Evolutionary conservation across 306 rosid species (phyloP).

Genomic region (Adenanthera pavonina): DNA sequence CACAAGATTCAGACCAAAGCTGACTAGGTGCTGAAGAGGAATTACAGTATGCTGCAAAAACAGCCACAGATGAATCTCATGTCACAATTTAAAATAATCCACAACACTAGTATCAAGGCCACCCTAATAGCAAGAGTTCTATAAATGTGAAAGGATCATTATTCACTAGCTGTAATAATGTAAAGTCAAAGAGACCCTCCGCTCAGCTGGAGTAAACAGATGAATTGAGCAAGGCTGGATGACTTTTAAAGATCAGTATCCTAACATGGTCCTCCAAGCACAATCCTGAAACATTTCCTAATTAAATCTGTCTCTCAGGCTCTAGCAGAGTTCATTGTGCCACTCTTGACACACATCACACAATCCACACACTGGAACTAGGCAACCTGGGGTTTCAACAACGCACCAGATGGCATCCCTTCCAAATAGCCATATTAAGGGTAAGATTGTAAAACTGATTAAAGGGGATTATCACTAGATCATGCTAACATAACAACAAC

Average conservation of each 20-base stretch:
- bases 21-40: constrained; percentile 86
- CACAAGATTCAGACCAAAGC: constrained; percentile 91
- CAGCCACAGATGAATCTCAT: constrained; percentile 33
- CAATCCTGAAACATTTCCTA: constrained; percentile 17
- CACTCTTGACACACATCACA: neutral
- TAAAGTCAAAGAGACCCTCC: neutral
- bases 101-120: constrained; percentile 10
- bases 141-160: neutral
- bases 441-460: neutral
- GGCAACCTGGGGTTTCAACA: neutral
- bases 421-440: constrained; percentile 6
- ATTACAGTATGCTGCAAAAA: constrained; percentile 85
- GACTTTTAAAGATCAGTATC: constrained; percentile 2
- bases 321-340: neutral
- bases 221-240: constrained; percentile 6
- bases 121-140: neutral
- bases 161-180: neutral
- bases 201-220: neutral
- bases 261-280: constrained; percentile 1
- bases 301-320: neutral
- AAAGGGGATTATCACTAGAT: constrained; percentile 15
- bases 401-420: constrained; percentile 18
- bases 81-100: constrained; percentile 6
- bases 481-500: neutral
- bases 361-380: neutral